Percentiles rank a stretch among this genome's conserved stretches.
These are phyloP conservation scores for Backusella mclennaniae DNA, from an alignment of 192 early-diverging fungal genomes.

Conservation along the genomic window DNA sequence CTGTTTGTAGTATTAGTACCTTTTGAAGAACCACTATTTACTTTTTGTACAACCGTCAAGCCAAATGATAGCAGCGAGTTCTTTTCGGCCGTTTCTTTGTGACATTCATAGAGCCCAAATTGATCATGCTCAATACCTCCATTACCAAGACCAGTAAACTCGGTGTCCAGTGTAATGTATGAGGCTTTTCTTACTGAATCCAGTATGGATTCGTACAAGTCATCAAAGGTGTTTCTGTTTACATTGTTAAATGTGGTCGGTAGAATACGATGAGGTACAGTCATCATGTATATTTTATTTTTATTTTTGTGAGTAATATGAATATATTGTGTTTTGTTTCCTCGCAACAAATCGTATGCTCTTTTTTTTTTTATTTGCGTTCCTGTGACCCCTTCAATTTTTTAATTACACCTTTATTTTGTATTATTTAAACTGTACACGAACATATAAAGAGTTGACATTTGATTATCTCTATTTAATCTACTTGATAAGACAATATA, in stretches of 20 bases:
- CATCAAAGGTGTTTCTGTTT: not conserved
- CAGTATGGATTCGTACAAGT: not conserved
- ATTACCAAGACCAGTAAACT: not conserved
- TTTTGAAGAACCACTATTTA: not conserved
- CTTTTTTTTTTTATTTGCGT: no score
- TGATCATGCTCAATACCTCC: not conserved
- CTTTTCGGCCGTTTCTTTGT: not conserved
- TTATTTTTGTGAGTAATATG: no score
- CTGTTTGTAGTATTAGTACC: not conserved
- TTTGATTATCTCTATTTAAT: no score
- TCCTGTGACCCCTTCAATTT: no score
- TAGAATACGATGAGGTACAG: not conserved
- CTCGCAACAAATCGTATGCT: no score
- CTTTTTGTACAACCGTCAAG: not conserved
- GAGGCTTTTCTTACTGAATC: not conserved
- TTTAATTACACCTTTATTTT: no score
- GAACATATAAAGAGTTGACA: no score
- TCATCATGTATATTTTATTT: not conserved
- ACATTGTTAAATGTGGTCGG: conserved; percentile 2
- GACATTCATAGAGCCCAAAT: not conserved
- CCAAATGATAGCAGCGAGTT: not conserved
- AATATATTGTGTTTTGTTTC: no score
- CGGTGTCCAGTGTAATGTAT: not conserved
- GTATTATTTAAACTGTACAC: no score
- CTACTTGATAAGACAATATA: no score